Conservation (phyloP, 257 asterid genomes). For the Penstemon eatonii region DNA sequence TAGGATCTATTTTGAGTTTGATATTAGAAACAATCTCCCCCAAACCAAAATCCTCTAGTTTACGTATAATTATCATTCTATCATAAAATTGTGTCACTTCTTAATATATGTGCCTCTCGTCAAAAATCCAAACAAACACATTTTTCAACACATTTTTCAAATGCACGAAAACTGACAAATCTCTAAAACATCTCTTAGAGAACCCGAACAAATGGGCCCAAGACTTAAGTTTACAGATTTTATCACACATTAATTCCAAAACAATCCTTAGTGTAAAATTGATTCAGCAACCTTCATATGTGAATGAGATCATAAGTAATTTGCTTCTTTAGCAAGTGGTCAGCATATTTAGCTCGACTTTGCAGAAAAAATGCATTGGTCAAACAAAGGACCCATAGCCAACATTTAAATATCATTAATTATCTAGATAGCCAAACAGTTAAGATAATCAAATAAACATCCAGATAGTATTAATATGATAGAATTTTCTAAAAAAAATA, state of each 20-base stretch:
- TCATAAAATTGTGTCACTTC: too few species aligned
- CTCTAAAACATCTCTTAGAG: too few species aligned
- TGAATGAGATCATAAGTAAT: background rate
- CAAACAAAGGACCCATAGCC: constrained; percentile 11
- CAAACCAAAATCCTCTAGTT: too few species aligned
- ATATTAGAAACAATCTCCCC: too few species aligned
- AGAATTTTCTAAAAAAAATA: background rate
- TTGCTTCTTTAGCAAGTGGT: background rate
- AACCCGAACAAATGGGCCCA: background rate
- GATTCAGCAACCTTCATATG: constrained; percentile 15
- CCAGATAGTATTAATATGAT: background rate
- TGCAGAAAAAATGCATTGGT: constrained; percentile 4
- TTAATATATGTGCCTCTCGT: too few species aligned
- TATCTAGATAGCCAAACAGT: constrained; percentile 7
- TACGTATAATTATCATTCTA: too few species aligned
- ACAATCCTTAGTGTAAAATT: too few species aligned
- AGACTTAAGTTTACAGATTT: background rate
- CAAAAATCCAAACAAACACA: too few species aligned
- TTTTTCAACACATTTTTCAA: too few species aligned
- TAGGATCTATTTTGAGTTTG: too few species aligned
- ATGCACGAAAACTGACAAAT: too few species aligned
- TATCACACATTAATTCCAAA: background rate
- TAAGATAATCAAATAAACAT: constrained; percentile 2
- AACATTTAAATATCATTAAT: constrained; percentile 5
- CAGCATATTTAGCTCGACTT: background rate